Percentiles rank a stretch among this genome's conserved stretches.
These are phyloP conservation scores for Spathaspora hagerdaliae DNA, from an alignment of 805 yeast species.

Conservation along the genomic window DNA sequence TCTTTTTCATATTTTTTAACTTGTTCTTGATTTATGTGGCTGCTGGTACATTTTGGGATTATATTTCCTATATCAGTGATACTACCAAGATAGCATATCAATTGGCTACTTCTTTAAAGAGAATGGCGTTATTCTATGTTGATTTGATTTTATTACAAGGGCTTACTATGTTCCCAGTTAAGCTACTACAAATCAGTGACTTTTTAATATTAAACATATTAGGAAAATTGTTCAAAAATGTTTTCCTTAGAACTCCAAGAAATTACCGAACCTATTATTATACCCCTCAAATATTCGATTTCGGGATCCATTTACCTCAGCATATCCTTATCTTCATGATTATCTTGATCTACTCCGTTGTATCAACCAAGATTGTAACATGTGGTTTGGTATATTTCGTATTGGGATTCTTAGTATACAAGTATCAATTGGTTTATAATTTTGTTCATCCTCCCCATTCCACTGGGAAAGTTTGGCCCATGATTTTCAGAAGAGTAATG, in stretches of 20 bases:
- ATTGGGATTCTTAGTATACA: conserved; percentile 56
- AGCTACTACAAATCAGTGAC: conserved; percentile 65
- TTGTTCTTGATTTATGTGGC: conserved; percentile 58
- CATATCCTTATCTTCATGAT: conserved; percentile 57
- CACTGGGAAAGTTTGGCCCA: conserved; percentile 66
- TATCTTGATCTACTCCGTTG: conserved; percentile 56
- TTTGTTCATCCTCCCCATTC: conserved; percentile 64
- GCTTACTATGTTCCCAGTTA: conserved; percentile 86
- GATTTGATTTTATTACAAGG: conserved; percentile 81
- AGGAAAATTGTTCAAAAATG: conserved; percentile 60
- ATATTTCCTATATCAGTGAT: conserved; percentile 59
- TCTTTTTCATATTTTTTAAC: conserved; percentile 57
- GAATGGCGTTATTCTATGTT: conserved; percentile 81
- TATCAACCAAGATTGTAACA: conserved; percentile 55
- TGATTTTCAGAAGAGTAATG: conserved; percentile 53
- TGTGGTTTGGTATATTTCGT: conserved; percentile 55
- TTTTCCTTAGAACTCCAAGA: conserved; percentile 65
- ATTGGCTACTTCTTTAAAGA: conserved; percentile 75
- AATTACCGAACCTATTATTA: conserved; percentile 69
- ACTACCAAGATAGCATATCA: conserved; percentile 86
- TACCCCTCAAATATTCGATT: conserved; percentile 57
- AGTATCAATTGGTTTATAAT: conserved; percentile 58
- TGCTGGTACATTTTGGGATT: conserved; percentile 60
- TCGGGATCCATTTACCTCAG: conserved; percentile 60
- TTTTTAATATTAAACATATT: conserved; percentile 50